phyloP scores from a whole-genome alignment of 768 basidiomycete species.

The Ramaria sp. region DNA sequence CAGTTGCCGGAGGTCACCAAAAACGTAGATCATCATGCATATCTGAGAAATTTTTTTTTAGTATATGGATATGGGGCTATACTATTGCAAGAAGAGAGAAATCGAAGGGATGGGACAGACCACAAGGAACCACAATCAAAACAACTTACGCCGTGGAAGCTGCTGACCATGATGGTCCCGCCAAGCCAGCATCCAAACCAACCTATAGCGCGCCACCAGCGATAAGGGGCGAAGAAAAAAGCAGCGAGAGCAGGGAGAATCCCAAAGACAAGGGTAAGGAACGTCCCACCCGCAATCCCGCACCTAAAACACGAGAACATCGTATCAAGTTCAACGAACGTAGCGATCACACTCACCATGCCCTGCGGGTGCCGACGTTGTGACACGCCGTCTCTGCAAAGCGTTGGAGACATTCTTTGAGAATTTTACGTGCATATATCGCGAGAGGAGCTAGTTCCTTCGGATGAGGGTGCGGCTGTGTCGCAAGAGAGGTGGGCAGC shows the following conservation, averaged over 20 bases:
- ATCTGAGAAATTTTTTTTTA: slow-evolving; percentile 17
- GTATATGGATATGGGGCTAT: too few species aligned
- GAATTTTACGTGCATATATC: slow-evolving; percentile 44
- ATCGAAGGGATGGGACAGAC: background rate
- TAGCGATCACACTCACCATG: slow-evolving; percentile 14
- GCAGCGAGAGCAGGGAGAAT: slow-evolving; percentile 32
- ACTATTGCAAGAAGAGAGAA: background rate
- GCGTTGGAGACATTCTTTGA: slow-evolving; percentile 51
- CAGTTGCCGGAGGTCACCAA: slow-evolving; percentile 70
- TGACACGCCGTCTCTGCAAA: slow-evolving; percentile 63
- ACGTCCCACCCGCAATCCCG: slow-evolving; percentile 53
- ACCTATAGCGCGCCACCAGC: slow-evolving; percentile 49
- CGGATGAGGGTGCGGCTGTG: slow-evolving; percentile 6
- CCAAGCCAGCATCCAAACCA: slow-evolving; percentile 67
- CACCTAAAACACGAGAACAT: slow-evolving; percentile 12
- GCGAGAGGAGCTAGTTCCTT: slow-evolving; percentile 23
- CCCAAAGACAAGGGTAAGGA: slow-evolving; percentile 37
- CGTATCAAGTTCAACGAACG: too few species aligned
- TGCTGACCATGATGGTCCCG: slow-evolving; percentile 47
- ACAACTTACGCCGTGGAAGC: slow-evolving; percentile 49
- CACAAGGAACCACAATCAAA: too few species aligned
- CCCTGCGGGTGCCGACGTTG: slow-evolving; percentile 57
- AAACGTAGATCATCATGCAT: slow-evolving; percentile 69
- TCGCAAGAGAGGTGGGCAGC: background rate
- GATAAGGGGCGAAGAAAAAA: slow-evolving; percentile 25